Evolutionary conservation across 2,329 filamentous ascomycete species (phyloP), one percentile per base, ranked within the genome.

Genomic region (Cytospora leucostoma): DNA sequence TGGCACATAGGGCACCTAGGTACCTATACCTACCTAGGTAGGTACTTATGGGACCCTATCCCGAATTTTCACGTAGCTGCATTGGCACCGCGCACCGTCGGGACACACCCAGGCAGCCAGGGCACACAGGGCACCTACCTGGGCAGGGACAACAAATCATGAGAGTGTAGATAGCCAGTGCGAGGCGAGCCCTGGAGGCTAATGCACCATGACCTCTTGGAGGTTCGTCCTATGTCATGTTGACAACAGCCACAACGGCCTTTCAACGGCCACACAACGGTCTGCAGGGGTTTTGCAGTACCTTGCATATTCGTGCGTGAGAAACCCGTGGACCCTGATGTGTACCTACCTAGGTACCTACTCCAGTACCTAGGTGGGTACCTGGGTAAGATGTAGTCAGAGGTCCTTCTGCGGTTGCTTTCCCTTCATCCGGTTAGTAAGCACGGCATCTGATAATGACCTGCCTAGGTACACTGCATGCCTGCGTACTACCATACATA

Each of bases 251-350:
- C 27, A 27, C 27, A 27, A 27, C 27, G 27, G 27, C 27, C 27
- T 4, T 27, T 4, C 27, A 27, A 27, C 27, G 27, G 27, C 27
- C 27, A 27, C 27, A 37, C 38, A 44, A 61, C 19, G 33, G 12
- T 44, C 35, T 35, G 59, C 59, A 55, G 59, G 58, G 59, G 10
- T 61, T 40, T 33, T 12, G 52, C 54, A 44, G 60, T 62, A 47
- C 60, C 60, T 62, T 62, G 60, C 60, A 62, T 55, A 62, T 62
- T 58, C 38, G 47, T 58, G 60, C 54, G 52, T 34, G 34, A 52
- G 44, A 52, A 38, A 54, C 53, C 59, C 56, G 40, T 53, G 13
- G 27, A 27, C 27, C 27, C 27, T 27, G 27, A 2, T n/a, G n/a
- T n/a, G n/a, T 27, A 27, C 27, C 27, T 27, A 27, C 27, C 44